Evolutionary conservation across 495 filamentous ascomycete species (phyloP).

Genomic region (Lophium mytilinum): DNA sequence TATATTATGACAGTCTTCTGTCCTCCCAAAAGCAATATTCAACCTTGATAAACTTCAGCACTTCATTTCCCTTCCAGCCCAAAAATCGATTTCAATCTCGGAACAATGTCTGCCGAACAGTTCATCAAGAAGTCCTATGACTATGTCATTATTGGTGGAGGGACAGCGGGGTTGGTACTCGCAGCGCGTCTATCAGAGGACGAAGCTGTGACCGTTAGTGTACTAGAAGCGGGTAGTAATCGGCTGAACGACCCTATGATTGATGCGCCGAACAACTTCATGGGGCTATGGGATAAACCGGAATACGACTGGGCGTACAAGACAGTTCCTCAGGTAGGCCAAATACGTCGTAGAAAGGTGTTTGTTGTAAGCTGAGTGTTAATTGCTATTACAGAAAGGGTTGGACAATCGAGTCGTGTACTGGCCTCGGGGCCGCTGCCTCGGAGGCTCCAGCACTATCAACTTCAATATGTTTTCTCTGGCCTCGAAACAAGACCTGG

Average conservation of each 20-base stretch:
- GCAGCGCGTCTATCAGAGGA: constrained; percentile 30
- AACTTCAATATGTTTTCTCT: constrained; percentile 47
- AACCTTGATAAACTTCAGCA: background rate
- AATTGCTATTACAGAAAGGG: constrained; percentile 13
- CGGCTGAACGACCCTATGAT: constrained; percentile 37
- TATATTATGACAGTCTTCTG: no score
- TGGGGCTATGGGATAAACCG: constrained; percentile 30
- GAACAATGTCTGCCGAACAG: constrained; percentile 22
- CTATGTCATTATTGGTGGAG: constrained; percentile 25
- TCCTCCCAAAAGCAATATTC: background rate
- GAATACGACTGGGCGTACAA: constrained; percentile 50
- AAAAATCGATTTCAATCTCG: no score
- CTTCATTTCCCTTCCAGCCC: background rate
- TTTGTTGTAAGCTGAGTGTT: no score
- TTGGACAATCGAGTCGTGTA: constrained; percentile 15
- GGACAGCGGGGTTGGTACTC: constrained; percentile 28
- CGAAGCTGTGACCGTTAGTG: constrained; percentile 37
- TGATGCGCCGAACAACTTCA: constrained; percentile 37
- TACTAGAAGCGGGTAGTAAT: constrained; percentile 44
- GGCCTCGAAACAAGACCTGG: constrained; percentile 33
- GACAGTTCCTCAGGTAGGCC: constrained; percentile 41
- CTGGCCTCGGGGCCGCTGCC: constrained; percentile 42
- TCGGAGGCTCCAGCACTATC: constrained; percentile 50
- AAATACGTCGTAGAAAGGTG: no score
- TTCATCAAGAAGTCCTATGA: no score